phyloP scores from a whole-genome alignment of 1,284 basidiomycete species.

The Sporisorium exsertum region DNA sequence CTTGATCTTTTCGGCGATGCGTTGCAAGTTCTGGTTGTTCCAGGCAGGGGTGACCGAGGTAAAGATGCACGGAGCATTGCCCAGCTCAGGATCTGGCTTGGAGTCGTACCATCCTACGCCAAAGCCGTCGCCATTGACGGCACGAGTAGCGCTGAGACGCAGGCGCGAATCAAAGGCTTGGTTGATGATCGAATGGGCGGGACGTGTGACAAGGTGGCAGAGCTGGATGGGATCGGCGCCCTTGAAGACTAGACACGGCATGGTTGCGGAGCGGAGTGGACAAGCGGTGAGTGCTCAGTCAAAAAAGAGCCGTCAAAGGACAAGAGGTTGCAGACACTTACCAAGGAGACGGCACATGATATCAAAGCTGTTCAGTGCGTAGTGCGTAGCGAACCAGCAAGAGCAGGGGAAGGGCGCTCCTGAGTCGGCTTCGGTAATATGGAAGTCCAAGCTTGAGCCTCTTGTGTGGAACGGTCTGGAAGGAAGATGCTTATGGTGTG shows the following conservation, averaged over 20 bases:
- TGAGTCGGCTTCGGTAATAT: neutral
- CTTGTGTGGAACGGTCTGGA: neutral
- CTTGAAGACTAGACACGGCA: slow-evolving; percentile 59
- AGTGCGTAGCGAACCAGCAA: neutral
- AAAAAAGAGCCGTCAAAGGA: neutral
- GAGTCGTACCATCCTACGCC: slow-evolving; percentile 82
- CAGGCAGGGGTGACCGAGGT: slow-evolving; percentile 83
- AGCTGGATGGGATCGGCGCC: slow-evolving; percentile 57
- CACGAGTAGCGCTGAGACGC: slow-evolving; percentile 70
- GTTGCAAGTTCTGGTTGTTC: slow-evolving; percentile 66
- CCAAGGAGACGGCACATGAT: slow-evolving; percentile 52
- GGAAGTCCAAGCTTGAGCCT: neutral
- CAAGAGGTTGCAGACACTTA: slow-evolving; percentile 5
- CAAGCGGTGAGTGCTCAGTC: neutral
- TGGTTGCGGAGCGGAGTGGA: neutral
- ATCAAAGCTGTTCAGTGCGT: no score
- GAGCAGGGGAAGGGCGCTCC: neutral
- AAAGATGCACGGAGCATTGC: slow-evolving; percentile 83
- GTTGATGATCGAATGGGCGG: slow-evolving; percentile 84
- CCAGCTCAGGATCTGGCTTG: slow-evolving; percentile 44
- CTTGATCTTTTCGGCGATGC: slow-evolving; percentile 66
- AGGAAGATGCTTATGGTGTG: neutral
- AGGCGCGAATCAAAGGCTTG: slow-evolving; percentile 66
- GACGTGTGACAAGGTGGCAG: slow-evolving; percentile 82
- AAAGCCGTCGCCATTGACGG: slow-evolving; percentile 85